Percentiles rank a stretch among this genome's conserved stretches.
Conservation (phyloP, 2,329 filamentous ascomycete genomes). For the Lanzia echinophila region DNA sequence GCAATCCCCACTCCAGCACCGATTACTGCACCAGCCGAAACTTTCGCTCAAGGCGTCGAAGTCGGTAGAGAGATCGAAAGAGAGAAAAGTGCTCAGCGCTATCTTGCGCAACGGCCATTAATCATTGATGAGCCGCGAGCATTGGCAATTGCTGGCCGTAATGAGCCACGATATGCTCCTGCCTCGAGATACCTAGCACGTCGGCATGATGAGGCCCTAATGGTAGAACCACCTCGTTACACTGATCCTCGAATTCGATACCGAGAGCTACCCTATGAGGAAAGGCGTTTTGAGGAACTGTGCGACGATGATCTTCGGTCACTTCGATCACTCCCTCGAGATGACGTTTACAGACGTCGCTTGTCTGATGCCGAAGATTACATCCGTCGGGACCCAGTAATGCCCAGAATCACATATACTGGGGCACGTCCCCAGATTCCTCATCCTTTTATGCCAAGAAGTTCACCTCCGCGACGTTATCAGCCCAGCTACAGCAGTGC, state of each 20-base stretch:
- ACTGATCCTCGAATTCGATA: slow-evolving; percentile 7
- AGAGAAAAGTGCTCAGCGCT: slow-evolving; percentile 12
- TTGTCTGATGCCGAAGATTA: slow-evolving; percentile 1
- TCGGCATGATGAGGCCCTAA: slow-evolving; percentile 10
- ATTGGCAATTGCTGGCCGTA: slow-evolving; percentile 1
- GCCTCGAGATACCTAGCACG: not conserved
- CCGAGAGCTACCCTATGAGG: not conserved
- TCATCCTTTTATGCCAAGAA: slow-evolving; percentile 3
- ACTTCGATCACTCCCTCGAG: not conserved
- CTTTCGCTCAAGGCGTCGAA: slow-evolving; percentile 17
- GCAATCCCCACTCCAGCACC: slow-evolving; percentile 12
- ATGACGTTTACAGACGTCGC: slow-evolving; percentile 2
- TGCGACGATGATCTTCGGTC: not conserved
- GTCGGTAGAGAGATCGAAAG: slow-evolving; percentile 23
- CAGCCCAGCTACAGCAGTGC: slow-evolving; percentile 1
- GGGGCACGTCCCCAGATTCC: slow-evolving; percentile 6
- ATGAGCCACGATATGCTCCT: slow-evolving; percentile 1
- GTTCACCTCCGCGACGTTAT: slow-evolving; percentile 5
- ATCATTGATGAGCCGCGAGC: slow-evolving; percentile 4
- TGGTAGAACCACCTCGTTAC: slow-evolving; percentile 3
- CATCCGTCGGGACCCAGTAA: not conserved
- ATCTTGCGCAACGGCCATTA: slow-evolving; percentile 10
- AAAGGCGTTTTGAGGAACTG: not conserved
- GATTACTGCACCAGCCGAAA: slow-evolving; percentile 18
- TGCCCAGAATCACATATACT: slow-evolving; percentile 2